Percentiles rank a stretch among this genome's conserved stretches.
These are phyloP conservation scores for Acephala macrosclerotiorum DNA, from an alignment of 2,329 filamentous ascomycete species.

Conservation along the genomic window DNA sequence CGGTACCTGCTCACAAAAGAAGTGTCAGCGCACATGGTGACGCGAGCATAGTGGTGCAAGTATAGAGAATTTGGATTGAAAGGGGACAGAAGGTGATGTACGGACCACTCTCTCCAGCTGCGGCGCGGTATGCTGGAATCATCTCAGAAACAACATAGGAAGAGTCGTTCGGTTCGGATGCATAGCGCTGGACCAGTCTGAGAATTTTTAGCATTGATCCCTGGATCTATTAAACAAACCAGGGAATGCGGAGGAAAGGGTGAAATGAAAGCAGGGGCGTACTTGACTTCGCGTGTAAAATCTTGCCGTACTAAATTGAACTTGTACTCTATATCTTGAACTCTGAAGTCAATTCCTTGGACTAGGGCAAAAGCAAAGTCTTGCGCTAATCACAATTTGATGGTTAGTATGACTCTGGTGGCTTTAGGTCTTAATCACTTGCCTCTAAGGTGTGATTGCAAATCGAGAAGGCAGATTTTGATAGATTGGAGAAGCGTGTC, in stretches of 20 bases:
- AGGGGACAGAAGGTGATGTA: constrained; percentile 17
- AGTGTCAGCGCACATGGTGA: constrained; percentile 13
- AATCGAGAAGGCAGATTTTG: constrained; percentile 16
- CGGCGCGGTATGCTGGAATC: constrained; percentile 30
- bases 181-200: constrained; percentile 26
- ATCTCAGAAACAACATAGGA: constrained; percentile 33
- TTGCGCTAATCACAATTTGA: constrained; percentile 20
- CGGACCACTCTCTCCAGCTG: constrained; percentile 27
- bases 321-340: constrained; percentile 31
- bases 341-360: constrained; percentile 30
- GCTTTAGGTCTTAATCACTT: constrained; percentile 15
- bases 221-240: not conserved
- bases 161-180: constrained; percentile 32
- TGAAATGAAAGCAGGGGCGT: constrained; percentile 9
- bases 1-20: constrained; percentile 22
- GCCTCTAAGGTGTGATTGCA: constrained; percentile 26
- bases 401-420: constrained; percentile 3
- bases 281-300: constrained; percentile 31
- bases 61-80: constrained; percentile 9
- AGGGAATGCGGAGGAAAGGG: not conserved
- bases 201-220: constrained; percentile 19
- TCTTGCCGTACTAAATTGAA: constrained; percentile 25
- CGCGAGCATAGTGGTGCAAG: not conserved
- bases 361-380: constrained; percentile 14
- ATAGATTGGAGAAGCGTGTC: constrained; percentile 26